phyloP scores from a whole-genome alignment of 2,329 filamentous ascomycete genomes.

The Xylariales sp. region DNA sequence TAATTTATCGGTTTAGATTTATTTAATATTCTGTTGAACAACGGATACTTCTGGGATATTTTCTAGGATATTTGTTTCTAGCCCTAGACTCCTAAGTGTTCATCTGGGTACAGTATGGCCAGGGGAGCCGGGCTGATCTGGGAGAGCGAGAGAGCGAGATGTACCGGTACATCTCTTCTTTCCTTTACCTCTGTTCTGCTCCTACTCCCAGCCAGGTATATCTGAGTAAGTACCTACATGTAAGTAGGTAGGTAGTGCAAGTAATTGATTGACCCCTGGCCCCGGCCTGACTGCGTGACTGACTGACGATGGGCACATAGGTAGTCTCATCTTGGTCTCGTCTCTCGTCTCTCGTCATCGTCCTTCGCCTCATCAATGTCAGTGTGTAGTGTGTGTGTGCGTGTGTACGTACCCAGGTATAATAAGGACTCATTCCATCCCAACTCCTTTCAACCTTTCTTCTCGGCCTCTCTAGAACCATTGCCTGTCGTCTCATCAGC shows the following conservation, averaged over 20 bases:
- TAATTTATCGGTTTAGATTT: constrained; percentile 24
- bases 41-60: neutral
- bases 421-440: constrained; percentile 35
- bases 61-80: neutral
- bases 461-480: constrained; percentile 28
- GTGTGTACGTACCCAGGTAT: constrained; percentile 12
- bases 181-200: constrained; percentile 12
- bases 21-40: constrained; percentile 13
- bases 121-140: constrained; percentile 19
- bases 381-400: neutral
- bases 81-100: constrained; percentile 5
- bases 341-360: constrained; percentile 34
- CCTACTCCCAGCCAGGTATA: constrained; percentile 17
- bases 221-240: constrained; percentile 3
- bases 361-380: constrained; percentile 29
- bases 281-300: constrained; percentile 24
- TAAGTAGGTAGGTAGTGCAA: constrained; percentile 1
- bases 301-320: constrained; percentile 34
- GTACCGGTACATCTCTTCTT: constrained; percentile 27
- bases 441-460: constrained; percentile 4
- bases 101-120: constrained; percentile 16
- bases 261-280: constrained; percentile 25
- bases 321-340: constrained; percentile 12
- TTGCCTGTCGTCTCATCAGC: constrained; percentile 27
- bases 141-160: constrained; percentile 5